Evolutionary conservation across 371 early-diverging fungal genomes (phyloP).

Genomic region (Funneliformis caledonium): DNA sequence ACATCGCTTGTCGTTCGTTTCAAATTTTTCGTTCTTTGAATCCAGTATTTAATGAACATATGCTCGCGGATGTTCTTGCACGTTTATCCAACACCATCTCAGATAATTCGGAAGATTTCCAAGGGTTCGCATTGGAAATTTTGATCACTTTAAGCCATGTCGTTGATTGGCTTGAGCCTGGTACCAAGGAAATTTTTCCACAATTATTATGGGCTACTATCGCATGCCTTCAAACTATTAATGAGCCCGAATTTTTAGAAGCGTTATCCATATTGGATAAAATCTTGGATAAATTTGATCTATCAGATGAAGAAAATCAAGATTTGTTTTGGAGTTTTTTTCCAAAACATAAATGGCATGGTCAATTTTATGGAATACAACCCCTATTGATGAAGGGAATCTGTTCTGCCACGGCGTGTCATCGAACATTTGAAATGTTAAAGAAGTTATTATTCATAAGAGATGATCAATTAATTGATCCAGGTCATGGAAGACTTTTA

Average conservation of each 20-base stretch:
- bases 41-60: slow-evolving; percentile 77
- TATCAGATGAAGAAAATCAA: slow-evolving; percentile 50
- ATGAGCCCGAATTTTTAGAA: slow-evolving; percentile 78
- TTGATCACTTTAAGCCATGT: slow-evolving; percentile 74
- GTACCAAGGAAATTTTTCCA: slow-evolving; percentile 69
- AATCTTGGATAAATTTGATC: slow-evolving; percentile 61
- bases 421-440: slow-evolving; percentile 54
- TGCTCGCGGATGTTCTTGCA: slow-evolving; percentile 83
- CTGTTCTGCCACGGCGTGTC: slow-evolving; percentile 65
- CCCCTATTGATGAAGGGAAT: slow-evolving; percentile 78
- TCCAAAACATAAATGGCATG: slow-evolving; percentile 74
- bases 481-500: slow-evolving; percentile 62
- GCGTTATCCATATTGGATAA: slow-evolving; percentile 68
- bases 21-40: slow-evolving; percentile 83
- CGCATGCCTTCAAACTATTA: slow-evolving; percentile 75
- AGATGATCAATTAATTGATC: slow-evolving; percentile 70
- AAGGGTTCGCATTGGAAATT: slow-evolving; percentile 87
- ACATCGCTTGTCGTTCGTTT: slow-evolving; percentile 88
- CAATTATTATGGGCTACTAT: slow-evolving; percentile 85
- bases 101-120: slow-evolving; percentile 80
- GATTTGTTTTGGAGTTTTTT: slow-evolving; percentile 57
- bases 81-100: slow-evolving; percentile 86
- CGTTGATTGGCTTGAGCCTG: slow-evolving; percentile 60
- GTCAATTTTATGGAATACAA: slow-evolving; percentile 77
- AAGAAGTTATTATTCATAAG: slow-evolving; percentile 62